Evolutionary conservation across 768 basidiomycete species (phyloP).

Genomic region (Pleurotus citrinopileatus): DNA sequence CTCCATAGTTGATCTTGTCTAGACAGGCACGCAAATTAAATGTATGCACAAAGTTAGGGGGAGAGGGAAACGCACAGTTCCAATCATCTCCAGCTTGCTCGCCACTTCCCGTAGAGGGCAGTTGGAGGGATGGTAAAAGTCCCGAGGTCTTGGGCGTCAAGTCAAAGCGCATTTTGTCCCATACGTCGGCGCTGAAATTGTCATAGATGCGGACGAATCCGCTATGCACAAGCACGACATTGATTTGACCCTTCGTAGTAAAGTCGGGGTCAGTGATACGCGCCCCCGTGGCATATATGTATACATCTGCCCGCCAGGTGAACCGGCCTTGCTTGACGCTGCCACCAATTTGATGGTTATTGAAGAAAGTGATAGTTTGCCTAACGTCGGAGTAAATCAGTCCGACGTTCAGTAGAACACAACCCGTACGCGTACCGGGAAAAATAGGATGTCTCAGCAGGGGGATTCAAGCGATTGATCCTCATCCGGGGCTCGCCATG

Average conservation of each 20-base stretch:
- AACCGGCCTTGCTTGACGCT: not conserved
- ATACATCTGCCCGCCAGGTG: slow-evolving; percentile 2
- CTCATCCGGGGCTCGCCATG: not conserved
- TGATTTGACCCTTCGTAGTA: not conserved
- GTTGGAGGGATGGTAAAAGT: not conserved
- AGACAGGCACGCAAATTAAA: not conserved
- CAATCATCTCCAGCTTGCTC: not conserved
- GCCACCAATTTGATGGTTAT: not conserved
- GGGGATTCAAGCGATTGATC: not conserved
- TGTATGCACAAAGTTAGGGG: not conserved
- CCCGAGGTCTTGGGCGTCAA: not conserved
- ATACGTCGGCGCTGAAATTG: slow-evolving; percentile 3
- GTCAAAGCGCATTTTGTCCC: not conserved
- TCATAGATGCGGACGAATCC: slow-evolving; percentile 1
- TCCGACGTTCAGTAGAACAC: not conserved
- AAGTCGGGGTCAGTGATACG: not conserved
- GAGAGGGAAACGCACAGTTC: not conserved
- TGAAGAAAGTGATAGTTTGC: not conserved
- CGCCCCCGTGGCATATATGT: slow-evolving; percentile 3
- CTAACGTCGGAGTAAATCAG: not conserved
- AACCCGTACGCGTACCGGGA: not conserved
- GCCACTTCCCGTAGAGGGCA: not conserved
- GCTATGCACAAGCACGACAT: not conserved
- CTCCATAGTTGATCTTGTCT: slow-evolving; percentile 1
- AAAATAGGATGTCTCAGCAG: not conserved